Base-by-base conservation (phyloP, 352 stramenopile genomes). In the Globisporangium polare region DNA sequence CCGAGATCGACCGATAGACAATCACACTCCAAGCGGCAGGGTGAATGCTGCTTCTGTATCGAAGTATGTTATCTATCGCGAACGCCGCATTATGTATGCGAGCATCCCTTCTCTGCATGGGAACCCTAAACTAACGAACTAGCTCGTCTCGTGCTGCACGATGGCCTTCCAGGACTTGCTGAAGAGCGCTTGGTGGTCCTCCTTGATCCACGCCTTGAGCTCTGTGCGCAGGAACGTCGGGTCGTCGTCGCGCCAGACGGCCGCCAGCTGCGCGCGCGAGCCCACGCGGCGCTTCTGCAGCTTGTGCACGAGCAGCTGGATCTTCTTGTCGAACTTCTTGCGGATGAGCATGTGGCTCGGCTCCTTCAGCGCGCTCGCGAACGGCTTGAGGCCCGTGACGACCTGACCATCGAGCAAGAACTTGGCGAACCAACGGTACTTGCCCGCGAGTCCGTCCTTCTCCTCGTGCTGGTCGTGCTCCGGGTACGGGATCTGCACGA, bases 291-390 rank as follows among this genome's bases (percentile, higher is more conserved):
- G 56, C 22, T 70, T 67, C 60, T 90, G 77, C n/a, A 94, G 64
- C 47, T 81, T 84, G 4, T 70, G 53, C 8, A 92, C 83, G 18
- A 94, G 75, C 31, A 90, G 47, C 57, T 92, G 85, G 65, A 92
- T 92, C 69, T 91, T 91, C 68, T 83, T 89, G 77, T 94, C 85
- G 52, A 94, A 94, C 54, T 91, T 90, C 63, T 92, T 91, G 57
- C 83, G 83, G 57, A 92, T 86, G 26, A 92, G 51, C 62, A 83
- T 83, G 62, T 98, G 97, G 66, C 97, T 98, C 66, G 96, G 93
- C 54, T 99, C 94, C 61, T 83, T 96, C 24, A 97, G 83, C 5
- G 88, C 91, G 53, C 68, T 96, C 50, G 90, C 90, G 37, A 89
- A 93, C 26, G 92, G 83, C 59, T 95, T 88, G 51, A 96, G 67